These are phyloP conservation scores for Phytophthora quininea DNA, from an alignment of 352 stramenopile genomes.

Conservation along the genomic window DNA sequence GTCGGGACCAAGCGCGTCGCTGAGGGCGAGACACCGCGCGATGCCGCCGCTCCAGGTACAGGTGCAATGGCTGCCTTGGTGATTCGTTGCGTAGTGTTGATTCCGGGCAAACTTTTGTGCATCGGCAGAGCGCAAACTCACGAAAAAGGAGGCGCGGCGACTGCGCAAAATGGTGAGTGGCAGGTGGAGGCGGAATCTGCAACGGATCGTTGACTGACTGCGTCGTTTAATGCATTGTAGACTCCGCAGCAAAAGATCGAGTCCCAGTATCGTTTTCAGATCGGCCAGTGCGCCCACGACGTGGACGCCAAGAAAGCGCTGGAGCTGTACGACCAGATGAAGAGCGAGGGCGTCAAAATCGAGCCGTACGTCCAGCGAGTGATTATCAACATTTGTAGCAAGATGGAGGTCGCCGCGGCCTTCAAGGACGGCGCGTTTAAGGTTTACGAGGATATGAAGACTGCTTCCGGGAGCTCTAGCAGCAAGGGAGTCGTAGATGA, in stretches of 20 bases:
- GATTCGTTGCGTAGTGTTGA: no score
- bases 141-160: slow-evolving; percentile 48
- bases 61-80: not conserved
- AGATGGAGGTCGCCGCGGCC: slow-evolving; percentile 38
- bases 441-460: slow-evolving; percentile 77
- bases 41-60: slow-evolving; percentile 25
- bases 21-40: slow-evolving; percentile 12
- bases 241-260: slow-evolving; percentile 46
- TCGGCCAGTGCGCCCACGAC: slow-evolving; percentile 50
- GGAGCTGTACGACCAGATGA: slow-evolving; percentile 61
- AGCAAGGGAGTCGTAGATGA: slow-evolving; percentile 50
- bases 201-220: not conserved
- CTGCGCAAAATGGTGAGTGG: slow-evolving; percentile 54
- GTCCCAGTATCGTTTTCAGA: slow-evolving; percentile 44
- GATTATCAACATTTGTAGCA: slow-evolving; percentile 67
- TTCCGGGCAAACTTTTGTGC: not conserved
- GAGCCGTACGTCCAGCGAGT: slow-evolving; percentile 60
- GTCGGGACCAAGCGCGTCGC: slow-evolving; percentile 34
- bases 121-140: slow-evolving; percentile 25
- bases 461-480: slow-evolving; percentile 22
- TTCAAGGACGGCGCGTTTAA: slow-evolving; percentile 52
- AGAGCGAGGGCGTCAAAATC: slow-evolving; percentile 38
- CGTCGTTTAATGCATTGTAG: slow-evolving; percentile 20
- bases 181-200: not conserved
- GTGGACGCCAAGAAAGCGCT: slow-evolving; percentile 48